These are phyloP conservation scores for Ballota nigra DNA, from an alignment of 257 asterid genomes.

Conservation along the genomic window DNA sequence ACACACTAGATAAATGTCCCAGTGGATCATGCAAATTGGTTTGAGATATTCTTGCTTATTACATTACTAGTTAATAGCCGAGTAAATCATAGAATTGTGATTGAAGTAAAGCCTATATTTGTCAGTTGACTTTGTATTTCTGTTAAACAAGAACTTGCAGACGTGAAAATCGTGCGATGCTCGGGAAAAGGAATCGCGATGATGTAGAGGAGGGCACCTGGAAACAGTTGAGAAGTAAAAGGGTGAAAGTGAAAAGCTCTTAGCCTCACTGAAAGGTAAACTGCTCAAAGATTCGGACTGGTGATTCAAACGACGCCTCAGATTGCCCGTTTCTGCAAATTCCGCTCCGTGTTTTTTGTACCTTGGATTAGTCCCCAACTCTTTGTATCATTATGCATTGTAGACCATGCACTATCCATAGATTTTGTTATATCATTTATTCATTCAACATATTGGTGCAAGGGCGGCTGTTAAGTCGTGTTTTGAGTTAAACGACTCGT, in stretches of 20 bases:
- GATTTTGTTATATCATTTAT: not conserved
- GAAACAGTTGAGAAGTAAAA: not conserved
- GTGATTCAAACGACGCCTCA: no score
- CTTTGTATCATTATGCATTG: not conserved
- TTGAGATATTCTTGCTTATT: no score
- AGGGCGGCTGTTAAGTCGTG: no score
- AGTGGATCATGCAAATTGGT: not conserved
- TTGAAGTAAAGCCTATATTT: not conserved
- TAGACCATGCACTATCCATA: not conserved
- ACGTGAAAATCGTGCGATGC: not conserved
- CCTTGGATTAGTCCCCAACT: not conserved
- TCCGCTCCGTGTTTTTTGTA: not conserved
- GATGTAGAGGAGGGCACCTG: not conserved
- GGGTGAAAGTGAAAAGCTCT: constrained; percentile 2
- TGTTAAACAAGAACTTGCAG: constrained; percentile 11
- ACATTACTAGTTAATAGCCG: no score
- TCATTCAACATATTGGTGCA: not conserved
- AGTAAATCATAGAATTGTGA: not conserved
- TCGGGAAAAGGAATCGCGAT: constrained; percentile 14
- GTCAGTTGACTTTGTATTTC: not conserved
- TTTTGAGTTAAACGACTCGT: no score
- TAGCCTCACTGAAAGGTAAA: not conserved
- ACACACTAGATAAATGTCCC: not conserved
- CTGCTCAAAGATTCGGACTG: not conserved
- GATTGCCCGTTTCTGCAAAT: not conserved